phyloP scores from a whole-genome alignment of 75 land plant species.

The Selaginella moellendorffii region DNA sequence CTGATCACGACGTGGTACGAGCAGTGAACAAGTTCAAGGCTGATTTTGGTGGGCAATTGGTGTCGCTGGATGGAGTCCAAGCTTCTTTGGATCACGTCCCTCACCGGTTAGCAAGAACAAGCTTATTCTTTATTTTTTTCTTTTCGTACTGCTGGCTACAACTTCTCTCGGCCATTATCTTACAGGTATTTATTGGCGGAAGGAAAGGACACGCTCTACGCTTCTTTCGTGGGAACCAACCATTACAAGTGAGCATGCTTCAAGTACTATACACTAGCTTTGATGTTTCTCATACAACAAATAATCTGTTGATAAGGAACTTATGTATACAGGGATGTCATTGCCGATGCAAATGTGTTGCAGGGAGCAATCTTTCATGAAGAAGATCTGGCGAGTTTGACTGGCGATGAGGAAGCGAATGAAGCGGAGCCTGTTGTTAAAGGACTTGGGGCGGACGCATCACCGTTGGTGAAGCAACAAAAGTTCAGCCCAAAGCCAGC shows the following conservation, averaged over 20 bases:
- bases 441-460: conserved; percentile 10
- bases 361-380: conserved; percentile 89
- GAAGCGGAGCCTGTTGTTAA: conserved; percentile 13
- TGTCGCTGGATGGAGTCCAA: conserved; percentile 65
- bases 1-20: conserved; percentile 65
- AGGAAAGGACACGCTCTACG: conserved; percentile 82
- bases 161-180: not conserved
- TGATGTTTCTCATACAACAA: not conserved
- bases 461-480: conserved; percentile 18
- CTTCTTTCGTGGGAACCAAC: conserved; percentile 90
- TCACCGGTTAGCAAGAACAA: conserved; percentile 73
- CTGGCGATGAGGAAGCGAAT: conserved; percentile 17
- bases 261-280: conserved; percentile 1
- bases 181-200: conserved; percentile 82
- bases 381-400: conserved; percentile 30
- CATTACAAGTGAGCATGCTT: conserved; percentile 60
- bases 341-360: conserved; percentile 81
- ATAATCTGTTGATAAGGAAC: conserved; percentile 7
- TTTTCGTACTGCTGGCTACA: not conserved
- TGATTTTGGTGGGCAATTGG: conserved; percentile 91
- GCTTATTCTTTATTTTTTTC: not conserved
- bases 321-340: conserved; percentile 47
- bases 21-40: conserved; percentile 75
- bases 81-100: conserved; percentile 85
- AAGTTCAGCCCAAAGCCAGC: conserved; percentile 57